Evolutionary conservation across 768 basidiomycete genomes (phyloP).

Genomic region (Antrodiella citrinella): DNA sequence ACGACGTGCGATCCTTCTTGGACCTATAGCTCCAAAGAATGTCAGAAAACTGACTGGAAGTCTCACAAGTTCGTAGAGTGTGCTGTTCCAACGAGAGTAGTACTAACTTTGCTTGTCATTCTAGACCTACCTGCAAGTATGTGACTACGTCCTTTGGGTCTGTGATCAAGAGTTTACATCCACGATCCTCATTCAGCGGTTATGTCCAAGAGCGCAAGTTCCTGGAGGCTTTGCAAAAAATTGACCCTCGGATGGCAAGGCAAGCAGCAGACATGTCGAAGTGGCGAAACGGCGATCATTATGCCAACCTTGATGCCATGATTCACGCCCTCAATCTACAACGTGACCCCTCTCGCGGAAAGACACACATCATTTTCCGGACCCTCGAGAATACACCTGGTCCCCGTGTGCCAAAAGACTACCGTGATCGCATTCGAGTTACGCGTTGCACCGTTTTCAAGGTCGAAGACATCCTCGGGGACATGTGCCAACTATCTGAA

Average conservation of each 20-base stretch:
- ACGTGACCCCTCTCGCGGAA: not conserved
- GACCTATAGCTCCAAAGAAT: not conserved
- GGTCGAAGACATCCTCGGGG: not conserved
- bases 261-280: not conserved
- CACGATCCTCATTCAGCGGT: not conserved
- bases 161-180: not conserved
- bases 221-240: not conserved
- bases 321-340: not conserved
- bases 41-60: conserved; percentile 7
- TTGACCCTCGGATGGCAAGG: not conserved
- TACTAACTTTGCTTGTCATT: not conserved
- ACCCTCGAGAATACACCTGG: not conserved
- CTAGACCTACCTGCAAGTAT: not conserved
- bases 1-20: not conserved
- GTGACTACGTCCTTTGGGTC: not conserved
- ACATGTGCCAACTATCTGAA: not conserved
- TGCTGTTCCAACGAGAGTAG: not conserved
- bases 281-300: not conserved
- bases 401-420: not conserved
- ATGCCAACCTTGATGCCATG: not conserved
- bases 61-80: not conserved
- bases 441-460: not conserved
- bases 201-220: not conserved
- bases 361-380: not conserved
- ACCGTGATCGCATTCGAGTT: not conserved